A percentile compares a stretch with the other conserved stretches of the same genome.
phyloP scores from a whole-genome alignment of 2,329 filamentous ascomycete genomes.

The Diaporthe eres region DNA sequence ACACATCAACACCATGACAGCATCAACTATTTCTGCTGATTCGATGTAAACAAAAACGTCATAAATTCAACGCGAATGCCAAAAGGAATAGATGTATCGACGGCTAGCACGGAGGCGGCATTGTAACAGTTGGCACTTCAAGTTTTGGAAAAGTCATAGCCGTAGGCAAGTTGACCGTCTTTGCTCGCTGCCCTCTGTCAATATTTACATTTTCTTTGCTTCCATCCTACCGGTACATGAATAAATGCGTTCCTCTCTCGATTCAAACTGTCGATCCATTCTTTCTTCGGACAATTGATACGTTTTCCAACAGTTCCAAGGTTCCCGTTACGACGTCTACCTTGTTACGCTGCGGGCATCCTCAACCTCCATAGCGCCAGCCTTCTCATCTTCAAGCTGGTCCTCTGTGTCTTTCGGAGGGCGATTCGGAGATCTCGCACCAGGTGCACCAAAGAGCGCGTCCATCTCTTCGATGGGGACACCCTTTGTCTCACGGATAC shows the following conservation, averaged over 20 bases:
- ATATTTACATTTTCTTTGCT: too few species aligned
- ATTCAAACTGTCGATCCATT: neutral
- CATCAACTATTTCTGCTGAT: too few species aligned
- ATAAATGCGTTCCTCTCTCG: neutral
- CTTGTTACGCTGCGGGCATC: neutral
- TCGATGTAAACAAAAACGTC: too few species aligned
- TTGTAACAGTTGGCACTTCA: too few species aligned
- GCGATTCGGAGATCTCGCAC: conserved; percentile 3
- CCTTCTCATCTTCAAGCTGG: conserved; percentile 1
- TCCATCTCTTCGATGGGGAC: conserved; percentile 28
- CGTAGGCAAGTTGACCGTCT: too few species aligned
- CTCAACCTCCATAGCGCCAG: conserved; percentile 7
- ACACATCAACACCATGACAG: too few species aligned
- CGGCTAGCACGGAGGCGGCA: too few species aligned
- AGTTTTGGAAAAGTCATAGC: too few species aligned
- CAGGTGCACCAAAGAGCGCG: conserved; percentile 21
- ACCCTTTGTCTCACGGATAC: conserved; percentile 16
- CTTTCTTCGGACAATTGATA: neutral
- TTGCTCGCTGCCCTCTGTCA: too few species aligned
- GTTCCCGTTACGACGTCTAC: neutral
- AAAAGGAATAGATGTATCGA: too few species aligned
- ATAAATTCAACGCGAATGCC: too few species aligned
- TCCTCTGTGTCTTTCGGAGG: neutral
- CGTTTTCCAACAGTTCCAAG: neutral
- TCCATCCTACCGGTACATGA: too few species aligned